Base-by-base conservation (phyloP, 768 basidiomycete genomes). In the Russula earlei region DNA sequence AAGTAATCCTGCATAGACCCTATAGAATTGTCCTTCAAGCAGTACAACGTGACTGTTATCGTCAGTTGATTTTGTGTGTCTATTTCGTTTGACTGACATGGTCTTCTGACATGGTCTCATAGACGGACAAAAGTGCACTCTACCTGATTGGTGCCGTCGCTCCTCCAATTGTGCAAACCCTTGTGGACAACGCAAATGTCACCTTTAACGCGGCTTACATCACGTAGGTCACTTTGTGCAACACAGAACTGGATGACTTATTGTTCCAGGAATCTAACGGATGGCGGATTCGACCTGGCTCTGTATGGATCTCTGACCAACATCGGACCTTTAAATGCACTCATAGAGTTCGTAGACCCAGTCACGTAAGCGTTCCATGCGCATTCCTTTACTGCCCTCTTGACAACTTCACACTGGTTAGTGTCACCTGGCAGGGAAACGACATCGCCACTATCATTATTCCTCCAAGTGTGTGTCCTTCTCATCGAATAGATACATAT, bases 91-190 rank as follows among this genome's bases (percentile, higher is more conserved):
- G 31, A 24, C 24, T 52, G 20, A 49, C 17, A 11, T 25, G 24
- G 19, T 20, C 8, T 41, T 45, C 47, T 5, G n/a, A n/a, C n/a
- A n/a, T n/a, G n/a, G 29, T 31, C 29, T 7, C 29, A 31, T 31
- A 85, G 79, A 82, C 80, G 2, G 86, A 87, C 65, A 63, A 74
- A 58, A 81, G 81, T 2, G 78, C 76, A 0, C 68, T 88, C 24
- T 85, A 78, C 68, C 73, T 87, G 48, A 82, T 87, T 38, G 83
- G 84, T n/a, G 83, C 79, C 4, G 82, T 87, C 29, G 82, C 84
- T 40, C 81, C 76, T 17, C 83, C 85, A 14, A 70, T 83, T 27
- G 77, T 81, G 2, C 85, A 86, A 67, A 71, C 75, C 61, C 74
- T 88, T 15, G 84, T 87, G 24, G 76, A 82, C 45, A 73, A 72